Evolutionary conservation across 257 asterid species (phyloP).

Genomic region (Nicotiana noctiflora): DNA sequence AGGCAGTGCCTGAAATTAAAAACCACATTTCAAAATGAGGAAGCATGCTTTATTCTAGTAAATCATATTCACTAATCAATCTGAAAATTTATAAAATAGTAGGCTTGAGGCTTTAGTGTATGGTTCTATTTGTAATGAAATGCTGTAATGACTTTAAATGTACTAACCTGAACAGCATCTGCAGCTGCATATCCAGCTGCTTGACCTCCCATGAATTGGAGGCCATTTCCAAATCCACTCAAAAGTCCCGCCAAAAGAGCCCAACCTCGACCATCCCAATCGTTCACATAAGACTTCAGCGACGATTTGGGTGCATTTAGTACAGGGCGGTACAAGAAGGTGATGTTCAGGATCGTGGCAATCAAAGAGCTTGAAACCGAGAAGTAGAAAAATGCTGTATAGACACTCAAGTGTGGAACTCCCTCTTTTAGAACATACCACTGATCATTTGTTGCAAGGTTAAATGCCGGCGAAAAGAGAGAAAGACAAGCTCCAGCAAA

Average conservation of each 20-base stretch:
- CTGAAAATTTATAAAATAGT: neutral
- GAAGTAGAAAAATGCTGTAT: slow-evolving; percentile 90
- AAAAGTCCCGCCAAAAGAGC: slow-evolving; percentile 79
- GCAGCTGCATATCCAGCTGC: slow-evolving; percentile 99
- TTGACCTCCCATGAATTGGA: slow-evolving; percentile 98
- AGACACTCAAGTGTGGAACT: slow-evolving; percentile 68
- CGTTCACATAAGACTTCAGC: slow-evolving; percentile 52
- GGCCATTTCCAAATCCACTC: slow-evolving; percentile 93
- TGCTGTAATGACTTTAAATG: neutral
- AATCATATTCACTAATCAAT: neutral
- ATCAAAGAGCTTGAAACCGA: slow-evolving; percentile 67
- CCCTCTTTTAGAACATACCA: slow-evolving; percentile 57
- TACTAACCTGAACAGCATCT: slow-evolving; percentile 86
- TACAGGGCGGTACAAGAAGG: slow-evolving; percentile 60
- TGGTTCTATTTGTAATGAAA: neutral
- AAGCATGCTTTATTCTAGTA: neutral
- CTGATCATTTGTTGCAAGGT: slow-evolving; percentile 82
- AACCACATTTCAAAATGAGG: neutral
- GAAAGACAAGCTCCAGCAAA: slow-evolving; percentile 89
- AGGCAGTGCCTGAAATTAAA: slow-evolving; percentile 68
- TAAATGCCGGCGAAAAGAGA: slow-evolving; percentile 86
- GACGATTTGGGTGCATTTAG: slow-evolving; percentile 65
- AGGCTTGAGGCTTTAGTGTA: neutral
- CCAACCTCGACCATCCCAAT: slow-evolving; percentile 88
- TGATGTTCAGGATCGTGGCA: slow-evolving; percentile 64